Conservation (phyloP, 148 eudicot genomes). For the Nepenthes gracilis region DNA sequence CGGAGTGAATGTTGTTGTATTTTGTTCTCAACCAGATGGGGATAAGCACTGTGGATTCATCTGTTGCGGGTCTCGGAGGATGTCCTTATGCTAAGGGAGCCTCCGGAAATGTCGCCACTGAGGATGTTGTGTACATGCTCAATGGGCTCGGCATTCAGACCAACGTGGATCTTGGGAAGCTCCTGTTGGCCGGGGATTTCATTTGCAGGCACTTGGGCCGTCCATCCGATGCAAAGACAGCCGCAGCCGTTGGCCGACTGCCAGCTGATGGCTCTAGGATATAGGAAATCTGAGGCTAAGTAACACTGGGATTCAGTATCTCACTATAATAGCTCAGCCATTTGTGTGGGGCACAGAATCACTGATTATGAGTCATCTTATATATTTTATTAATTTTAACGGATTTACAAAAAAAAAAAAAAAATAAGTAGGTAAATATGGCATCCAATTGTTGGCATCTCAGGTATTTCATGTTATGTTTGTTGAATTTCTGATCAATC, state of each 20-base stretch:
- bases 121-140: slow-evolving; percentile 74
- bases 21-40: slow-evolving; percentile 37
- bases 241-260: slow-evolving; percentile 38
- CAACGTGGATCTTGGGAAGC: slow-evolving; percentile 36
- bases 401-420: no score
- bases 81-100: slow-evolving; percentile 78
- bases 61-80: slow-evolving; percentile 61
- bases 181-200: slow-evolving; percentile 48
- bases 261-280: slow-evolving; percentile 32
- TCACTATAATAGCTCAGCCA: no score
- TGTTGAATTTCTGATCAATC: no score
- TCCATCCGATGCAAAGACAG: slow-evolving; percentile 46
- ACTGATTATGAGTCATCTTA: no score
- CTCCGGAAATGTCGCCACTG: slow-evolving; percentile 63
- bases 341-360: no score
- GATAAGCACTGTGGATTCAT: slow-evolving; percentile 42
- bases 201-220: slow-evolving; percentile 52
- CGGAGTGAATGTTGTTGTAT: background rate
- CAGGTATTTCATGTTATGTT: no score
- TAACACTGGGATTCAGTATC: no score
- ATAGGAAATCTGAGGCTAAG: background rate
- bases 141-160: slow-evolving; percentile 52
- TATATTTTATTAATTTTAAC: no score
- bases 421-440: no score
- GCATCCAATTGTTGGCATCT: no score